Evolutionary conservation across 306 rosid species (phyloP), one percentile per base, ranked within the genome.

Genomic region (Cucurbita pepo): DNA sequence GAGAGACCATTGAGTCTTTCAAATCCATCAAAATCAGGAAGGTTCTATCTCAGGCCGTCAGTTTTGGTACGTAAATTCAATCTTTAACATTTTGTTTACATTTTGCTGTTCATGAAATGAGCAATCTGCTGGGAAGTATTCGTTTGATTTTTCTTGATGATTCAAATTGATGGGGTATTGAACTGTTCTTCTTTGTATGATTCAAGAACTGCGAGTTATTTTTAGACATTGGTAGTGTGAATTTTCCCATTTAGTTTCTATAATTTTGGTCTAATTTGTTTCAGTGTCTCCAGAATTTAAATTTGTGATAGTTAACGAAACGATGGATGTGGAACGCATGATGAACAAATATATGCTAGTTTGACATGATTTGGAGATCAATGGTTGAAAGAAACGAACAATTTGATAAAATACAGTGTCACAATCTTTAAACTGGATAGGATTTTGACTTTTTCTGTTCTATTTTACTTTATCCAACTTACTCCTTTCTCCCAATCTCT

Each of bases 1-100:
- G 80, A 56, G 90, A 84, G 41, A 57, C 82, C 47, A 37, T 84
- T 3, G 74, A 86, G 25, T 88, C 88, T 57, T 61, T 86, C 77
- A 89, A 83, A 73, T 86, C 91, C 79, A 75, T 89, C 56, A 78
- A 75, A 66, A 60, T 87, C 82, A 83, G 97, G 67, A 78, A 79
- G 56, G 66, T 66, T 78, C 77, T 86, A 50, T 65, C 72, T 48
- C 94, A 83, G 58, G n/a, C 81, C 74, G 21, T 91, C 81, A 75
- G 56, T 83, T 85, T 87, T 12, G 94, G 96, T 91, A 63, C 45
- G 73, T 64, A 30, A 52, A 54, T 30, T 45, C 12, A 66, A 43
- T 43, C 13, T 72, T 64, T 51, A n/a, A 25, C 10, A 12, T 37
- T 62, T 63, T n/a, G 4, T 6, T 61, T 11, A 36, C 52, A 18